Evolutionary conservation across 108 stramenopile genomes (phyloP).

Genomic region (Fragilariopsis cylindrus): DNA sequence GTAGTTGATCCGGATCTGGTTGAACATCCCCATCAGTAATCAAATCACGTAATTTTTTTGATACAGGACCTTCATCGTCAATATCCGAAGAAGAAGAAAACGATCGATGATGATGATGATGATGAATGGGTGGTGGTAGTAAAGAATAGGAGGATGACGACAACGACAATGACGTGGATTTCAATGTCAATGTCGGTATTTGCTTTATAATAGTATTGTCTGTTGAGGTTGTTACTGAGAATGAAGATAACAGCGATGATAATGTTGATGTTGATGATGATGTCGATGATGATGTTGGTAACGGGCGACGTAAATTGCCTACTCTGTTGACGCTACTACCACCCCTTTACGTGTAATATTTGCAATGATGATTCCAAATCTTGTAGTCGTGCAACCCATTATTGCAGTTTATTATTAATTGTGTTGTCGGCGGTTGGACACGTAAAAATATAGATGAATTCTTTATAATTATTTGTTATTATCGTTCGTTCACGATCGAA

Average conservation of each 20-base stretch:
- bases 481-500: too few relatives aligned
- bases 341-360: too few relatives aligned
- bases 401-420: too few relatives aligned
- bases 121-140: neutral
- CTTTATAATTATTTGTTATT: too few relatives aligned
- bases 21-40: slow-evolving; percentile 40
- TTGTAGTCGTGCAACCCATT: too few relatives aligned
- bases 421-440: too few relatives aligned
- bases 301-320: too few relatives aligned
- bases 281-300: too few relatives aligned
- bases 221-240: neutral
- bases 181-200: slow-evolving; percentile 10
- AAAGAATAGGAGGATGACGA: neutral
- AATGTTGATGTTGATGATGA: neutral
- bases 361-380: too few relatives aligned
- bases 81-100: neutral
- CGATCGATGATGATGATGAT: neutral
- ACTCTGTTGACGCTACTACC: too few relatives aligned
- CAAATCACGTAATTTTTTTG: slow-evolving; percentile 30
- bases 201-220: neutral
- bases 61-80: slow-evolving; percentile 10
- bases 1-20: slow-evolving; percentile 66
- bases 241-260: slow-evolving; percentile 5
- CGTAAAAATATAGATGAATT: too few relatives aligned
- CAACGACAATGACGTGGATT: neutral